phyloP scores from a whole-genome alignment of 371 early-diverging fungal species.

The Saksenaea vasiformis region DNA sequence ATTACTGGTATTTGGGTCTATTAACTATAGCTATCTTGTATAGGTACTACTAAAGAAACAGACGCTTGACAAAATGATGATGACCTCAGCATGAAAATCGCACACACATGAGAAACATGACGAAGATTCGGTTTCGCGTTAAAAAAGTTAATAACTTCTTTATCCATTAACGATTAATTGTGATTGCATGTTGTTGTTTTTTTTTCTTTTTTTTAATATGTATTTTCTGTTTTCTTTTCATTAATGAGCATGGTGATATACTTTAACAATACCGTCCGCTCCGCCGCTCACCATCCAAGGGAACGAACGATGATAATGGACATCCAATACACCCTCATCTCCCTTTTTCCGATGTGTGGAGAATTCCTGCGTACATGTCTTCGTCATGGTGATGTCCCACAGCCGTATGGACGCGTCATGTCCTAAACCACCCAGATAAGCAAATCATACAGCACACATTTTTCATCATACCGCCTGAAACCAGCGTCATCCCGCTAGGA shows the following conservation, averaged over 20 bases:
- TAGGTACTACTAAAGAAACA: no score
- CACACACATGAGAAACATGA: no score
- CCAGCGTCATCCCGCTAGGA: conserved; percentile 66
- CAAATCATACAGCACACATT: neutral
- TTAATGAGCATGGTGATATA: conserved; percentile 52
- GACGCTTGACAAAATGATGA: no score
- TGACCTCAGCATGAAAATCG: no score
- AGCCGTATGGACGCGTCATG: conserved; percentile 82
- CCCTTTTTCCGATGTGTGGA: conserved; percentile 75
- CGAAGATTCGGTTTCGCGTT: no score
- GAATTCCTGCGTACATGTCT: conserved; percentile 76
- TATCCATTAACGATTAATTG: neutral
- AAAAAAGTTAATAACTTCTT: no score
- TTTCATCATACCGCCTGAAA: conserved; percentile 66
- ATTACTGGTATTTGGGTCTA: no score
- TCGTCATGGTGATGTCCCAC: conserved; percentile 75
- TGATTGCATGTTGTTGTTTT: neutral
- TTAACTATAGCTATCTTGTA: no score
- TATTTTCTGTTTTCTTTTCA: neutral
- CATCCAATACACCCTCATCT: conserved; percentile 77
- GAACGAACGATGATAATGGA: conserved; percentile 64
- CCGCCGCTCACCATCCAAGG: conserved; percentile 79
- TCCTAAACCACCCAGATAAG: conserved; percentile 36
- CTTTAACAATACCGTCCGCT: conserved; percentile 73
- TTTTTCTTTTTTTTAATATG: conserved; percentile 1